Percentiles rank a stretch among this genome's conserved stretches.
Evolutionary conservation across 164 flowering plant genomes (phyloP).

Genomic region (Vitis rupestris): DNA sequence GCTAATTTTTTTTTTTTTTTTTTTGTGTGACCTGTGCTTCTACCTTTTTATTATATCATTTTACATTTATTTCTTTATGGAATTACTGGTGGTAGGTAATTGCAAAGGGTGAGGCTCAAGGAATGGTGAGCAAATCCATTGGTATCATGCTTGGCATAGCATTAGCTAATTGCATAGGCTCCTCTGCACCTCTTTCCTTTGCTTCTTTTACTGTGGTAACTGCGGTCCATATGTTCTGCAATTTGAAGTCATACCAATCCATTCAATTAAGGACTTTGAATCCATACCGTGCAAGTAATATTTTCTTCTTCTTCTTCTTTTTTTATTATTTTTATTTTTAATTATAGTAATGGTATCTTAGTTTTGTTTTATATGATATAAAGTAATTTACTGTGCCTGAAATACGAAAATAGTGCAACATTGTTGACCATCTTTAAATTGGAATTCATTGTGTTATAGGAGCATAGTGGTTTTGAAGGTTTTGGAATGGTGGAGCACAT

Average conservation of each 20-base stretch:
- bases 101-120: constrained; percentile 99
- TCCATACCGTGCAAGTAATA: constrained; percentile 97
- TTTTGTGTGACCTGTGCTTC: neutral
- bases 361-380: neutral
- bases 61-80: neutral
- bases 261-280: constrained; percentile 88
- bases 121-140: constrained; percentile 97
- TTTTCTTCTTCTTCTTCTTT: neutral
- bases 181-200: constrained; percentile 72
- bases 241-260: constrained; percentile 89
- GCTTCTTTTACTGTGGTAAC: constrained; percentile 74
- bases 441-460: too few species aligned
- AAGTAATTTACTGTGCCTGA: neutral
- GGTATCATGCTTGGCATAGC: constrained; percentile 88
- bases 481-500: too few species aligned
- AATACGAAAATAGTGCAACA: too few species aligned
- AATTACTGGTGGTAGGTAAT: constrained; percentile 61
- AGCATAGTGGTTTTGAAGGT: too few species aligned
- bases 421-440: too few species aligned
- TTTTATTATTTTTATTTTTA: neutral
- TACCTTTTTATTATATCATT: neutral
- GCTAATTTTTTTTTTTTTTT: neutral
- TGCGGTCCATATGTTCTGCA: constrained; percentile 93
- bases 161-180: constrained; percentile 67
- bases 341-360: neutral